phyloP scores from a whole-genome alignment of 2,329 filamentous ascomycete species.

The Penicillium sp. region DNA sequence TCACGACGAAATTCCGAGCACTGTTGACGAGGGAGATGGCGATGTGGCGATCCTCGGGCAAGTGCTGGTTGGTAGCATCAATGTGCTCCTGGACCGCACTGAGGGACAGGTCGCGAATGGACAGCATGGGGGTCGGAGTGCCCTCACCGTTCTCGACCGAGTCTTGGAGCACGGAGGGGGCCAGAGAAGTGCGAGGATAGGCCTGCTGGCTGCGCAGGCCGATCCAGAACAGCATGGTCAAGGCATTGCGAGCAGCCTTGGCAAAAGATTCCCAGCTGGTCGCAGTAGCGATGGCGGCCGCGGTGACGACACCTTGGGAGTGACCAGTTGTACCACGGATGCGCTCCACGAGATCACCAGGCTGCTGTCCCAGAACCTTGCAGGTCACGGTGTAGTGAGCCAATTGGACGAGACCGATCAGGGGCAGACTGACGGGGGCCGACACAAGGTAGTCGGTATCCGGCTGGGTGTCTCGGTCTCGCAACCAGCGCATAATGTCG shows the following conservation, averaged over 20 bases:
- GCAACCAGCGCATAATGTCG: constrained; percentile 89
- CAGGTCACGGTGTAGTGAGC: constrained; percentile 94
- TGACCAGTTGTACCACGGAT: constrained; percentile 89
- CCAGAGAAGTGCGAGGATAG: constrained; percentile 89
- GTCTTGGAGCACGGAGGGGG: constrained; percentile 84
- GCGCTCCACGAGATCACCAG: constrained; percentile 77
- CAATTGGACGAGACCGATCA: constrained; percentile 93
- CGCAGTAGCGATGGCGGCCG: constrained; percentile 82
- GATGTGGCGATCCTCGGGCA: constrained; percentile 88
- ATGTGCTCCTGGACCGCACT: constrained; percentile 93
- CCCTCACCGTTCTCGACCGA: constrained; percentile 92
- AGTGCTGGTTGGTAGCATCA: constrained; percentile 91
- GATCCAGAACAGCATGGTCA: constrained; percentile 98
- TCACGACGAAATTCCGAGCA: constrained; percentile 92
- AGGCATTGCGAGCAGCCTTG: constrained; percentile 68
- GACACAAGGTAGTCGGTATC: constrained; percentile 93
- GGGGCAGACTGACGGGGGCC: constrained; percentile 87
- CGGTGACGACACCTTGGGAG: constrained; percentile 92
- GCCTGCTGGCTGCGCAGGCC: constrained; percentile 94
- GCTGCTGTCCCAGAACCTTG: constrained; percentile 81
- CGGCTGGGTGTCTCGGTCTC: constrained; percentile 79
- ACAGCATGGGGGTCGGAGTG: constrained; percentile 94
- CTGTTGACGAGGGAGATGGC: constrained; percentile 94
- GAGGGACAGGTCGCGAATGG: constrained; percentile 85
- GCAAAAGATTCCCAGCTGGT: constrained; percentile 91